These are phyloP conservation scores for Nicotiana rustica DNA, from an alignment of 305 asterid genomes.

Conservation along the genomic window DNA sequence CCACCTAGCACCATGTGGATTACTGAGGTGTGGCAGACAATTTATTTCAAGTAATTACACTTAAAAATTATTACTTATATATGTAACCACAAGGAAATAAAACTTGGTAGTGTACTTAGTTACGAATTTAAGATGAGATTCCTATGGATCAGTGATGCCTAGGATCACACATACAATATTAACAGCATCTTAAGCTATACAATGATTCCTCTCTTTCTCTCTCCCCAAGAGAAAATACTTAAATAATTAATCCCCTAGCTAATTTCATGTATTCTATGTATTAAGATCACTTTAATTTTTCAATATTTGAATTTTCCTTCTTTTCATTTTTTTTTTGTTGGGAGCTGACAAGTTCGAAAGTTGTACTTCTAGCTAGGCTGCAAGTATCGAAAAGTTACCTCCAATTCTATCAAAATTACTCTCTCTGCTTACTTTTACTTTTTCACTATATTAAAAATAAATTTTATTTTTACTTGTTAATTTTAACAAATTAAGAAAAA, in stretches of 20 bases:
- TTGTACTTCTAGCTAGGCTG: background rate
- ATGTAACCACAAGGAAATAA: background rate
- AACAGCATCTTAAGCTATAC: conserved; percentile 32
- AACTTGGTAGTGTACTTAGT: conserved; percentile 37
- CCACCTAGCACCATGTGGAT: conserved; percentile 31
- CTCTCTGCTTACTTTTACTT: no score
- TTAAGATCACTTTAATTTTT: background rate
- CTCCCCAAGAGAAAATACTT: background rate
- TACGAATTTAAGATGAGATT: conserved; percentile 43
- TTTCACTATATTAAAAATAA: no score
- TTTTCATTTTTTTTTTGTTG: background rate
- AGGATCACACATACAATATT: conserved; percentile 60
- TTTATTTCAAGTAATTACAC: conserved; percentile 1
- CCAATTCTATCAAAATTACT: background rate
- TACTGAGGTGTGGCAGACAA: conserved; percentile 10
- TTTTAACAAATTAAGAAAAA: no score
- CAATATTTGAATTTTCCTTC: background rate
- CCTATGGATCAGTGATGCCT: conserved; percentile 78
- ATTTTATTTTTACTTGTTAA: no score
- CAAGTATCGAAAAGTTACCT: background rate
- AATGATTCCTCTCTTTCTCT: background rate
- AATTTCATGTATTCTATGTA: background rate
- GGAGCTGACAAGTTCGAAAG: background rate
- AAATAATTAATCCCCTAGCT: background rate
- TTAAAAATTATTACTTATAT: background rate